Base-by-base conservation (phyloP, 129 eudicot genomes). In the Lonicera japonica region DNA sequence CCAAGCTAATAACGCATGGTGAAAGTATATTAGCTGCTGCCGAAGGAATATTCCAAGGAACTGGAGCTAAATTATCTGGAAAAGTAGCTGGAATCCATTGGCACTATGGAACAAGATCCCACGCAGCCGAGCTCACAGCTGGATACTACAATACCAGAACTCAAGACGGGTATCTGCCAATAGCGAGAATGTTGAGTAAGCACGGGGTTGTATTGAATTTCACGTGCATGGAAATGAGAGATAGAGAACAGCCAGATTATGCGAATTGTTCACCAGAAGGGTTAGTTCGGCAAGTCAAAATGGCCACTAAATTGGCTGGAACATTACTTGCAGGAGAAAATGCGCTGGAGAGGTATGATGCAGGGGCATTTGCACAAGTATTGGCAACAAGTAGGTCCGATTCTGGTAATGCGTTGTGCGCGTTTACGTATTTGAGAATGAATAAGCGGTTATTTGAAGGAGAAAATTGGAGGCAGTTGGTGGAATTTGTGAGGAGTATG, bases 151-250 rank as follows among this genome's bases (percentile, higher is more conserved):
- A 92, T 60, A 84, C 95, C 0, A 64, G 95, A 24, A 47, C 79
- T 12, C 80, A 63, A 1, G 83, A 92, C 48, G 98, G 95, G 22
- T 92, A 92, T 69, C 59, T 87, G 48, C 95, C 91, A 1, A 79
- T 87, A 20, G 96, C 98, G 0, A 73, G 61, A 45, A 92, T 87
- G 96, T 40, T 92, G 68, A 79, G 78, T 4, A 85, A 81, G 55
- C 65, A 85, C 60, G 83, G 90, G 22, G 98, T 75, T 13, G 83
- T 87, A 22, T 68, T 92, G 9, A 92, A 92, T 72, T 92, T 87
- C 73, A 92, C 98, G 7, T 92, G 96, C 62, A 92, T 92, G 98
- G 98, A 92, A 58, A 92, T 92, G 98, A 80, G 78, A 71, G 98
- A 92, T 57, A 61, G 77, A n/a, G 91, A 92, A 70, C 98, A 87